These are phyloP conservation scores for Neurospora tetrasperma DNA, from an alignment of 495 filamentous ascomycete species.

Conservation along the genomic window DNA sequence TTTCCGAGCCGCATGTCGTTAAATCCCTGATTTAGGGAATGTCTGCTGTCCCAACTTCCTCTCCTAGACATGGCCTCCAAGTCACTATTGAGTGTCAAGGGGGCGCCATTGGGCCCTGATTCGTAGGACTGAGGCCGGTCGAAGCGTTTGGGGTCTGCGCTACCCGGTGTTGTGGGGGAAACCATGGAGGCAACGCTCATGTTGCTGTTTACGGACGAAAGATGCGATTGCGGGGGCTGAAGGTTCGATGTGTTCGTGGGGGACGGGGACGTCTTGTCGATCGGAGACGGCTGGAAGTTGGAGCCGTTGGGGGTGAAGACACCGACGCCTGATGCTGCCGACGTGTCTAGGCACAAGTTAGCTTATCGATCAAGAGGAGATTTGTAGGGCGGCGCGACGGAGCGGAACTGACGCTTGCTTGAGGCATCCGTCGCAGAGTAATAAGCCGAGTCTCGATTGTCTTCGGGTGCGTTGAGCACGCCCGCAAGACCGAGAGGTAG, in stretches of 20 bases:
- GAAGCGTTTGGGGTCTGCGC: conserved; percentile 26
- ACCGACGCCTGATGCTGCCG: conserved; percentile 37
- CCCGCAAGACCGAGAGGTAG: conserved; percentile 37
- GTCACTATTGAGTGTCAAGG: conserved; percentile 15
- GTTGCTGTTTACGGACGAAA: conserved; percentile 35
- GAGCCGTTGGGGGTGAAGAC: conserved; percentile 25
- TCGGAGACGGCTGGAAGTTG: conserved; percentile 31
- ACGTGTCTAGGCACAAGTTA: conserved; percentile 30
- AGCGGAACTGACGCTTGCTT: conserved; percentile 40
- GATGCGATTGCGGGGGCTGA: conserved; percentile 30
- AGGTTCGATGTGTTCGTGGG: conserved; percentile 32
- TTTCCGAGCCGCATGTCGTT: conserved; percentile 55
- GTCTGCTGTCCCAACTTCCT: conserved; percentile 66
- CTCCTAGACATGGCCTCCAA: conserved; percentile 46
- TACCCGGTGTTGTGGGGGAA: conserved; percentile 38
- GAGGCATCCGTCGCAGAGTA: conserved; percentile 44
- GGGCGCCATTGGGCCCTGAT: conserved; percentile 25
- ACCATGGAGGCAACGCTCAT: conserved; percentile 51
- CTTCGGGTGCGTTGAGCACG: conserved; percentile 40
- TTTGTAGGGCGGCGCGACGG: background rate
- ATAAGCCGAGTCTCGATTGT: conserved; percentile 45
- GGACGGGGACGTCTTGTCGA: conserved; percentile 43
- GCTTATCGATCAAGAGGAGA: conserved; percentile 1
- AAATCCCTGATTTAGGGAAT: conserved; percentile 53
- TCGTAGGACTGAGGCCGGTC: conserved; percentile 38